Conservation (phyloP, 2,329 filamentous ascomycete genomes). For the Zymoseptoria crescenta region DNA sequence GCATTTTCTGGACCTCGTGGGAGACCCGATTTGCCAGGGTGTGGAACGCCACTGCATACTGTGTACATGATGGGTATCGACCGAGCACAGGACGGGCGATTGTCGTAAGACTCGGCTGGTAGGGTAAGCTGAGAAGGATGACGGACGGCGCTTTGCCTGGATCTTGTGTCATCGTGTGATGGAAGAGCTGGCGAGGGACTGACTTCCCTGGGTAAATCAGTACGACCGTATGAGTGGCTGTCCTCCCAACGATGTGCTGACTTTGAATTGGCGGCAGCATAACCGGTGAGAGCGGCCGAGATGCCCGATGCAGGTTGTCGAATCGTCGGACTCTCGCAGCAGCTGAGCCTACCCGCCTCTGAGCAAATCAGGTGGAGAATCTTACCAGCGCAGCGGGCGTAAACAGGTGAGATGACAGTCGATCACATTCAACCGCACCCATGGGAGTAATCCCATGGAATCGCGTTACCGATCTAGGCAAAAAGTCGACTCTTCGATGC, state of each 20-base stretch:
- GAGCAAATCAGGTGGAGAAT: background rate
- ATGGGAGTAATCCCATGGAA: background rate
- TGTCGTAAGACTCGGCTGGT: background rate
- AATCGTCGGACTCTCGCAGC: background rate
- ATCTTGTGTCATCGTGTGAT: background rate
- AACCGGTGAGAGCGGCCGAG: background rate
- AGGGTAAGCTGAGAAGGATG: background rate
- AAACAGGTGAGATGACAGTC: background rate
- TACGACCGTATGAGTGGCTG: background rate
- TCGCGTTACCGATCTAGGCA: background rate
- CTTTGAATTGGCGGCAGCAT: background rate
- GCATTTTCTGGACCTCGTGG: background rate
- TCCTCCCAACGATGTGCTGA: background rate
- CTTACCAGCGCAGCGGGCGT: background rate
- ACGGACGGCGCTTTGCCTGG: background rate
- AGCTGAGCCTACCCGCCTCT: background rate
- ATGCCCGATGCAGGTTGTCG: background rate
- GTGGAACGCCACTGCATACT: background rate
- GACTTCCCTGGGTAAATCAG: background rate
- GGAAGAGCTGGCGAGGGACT: background rate
- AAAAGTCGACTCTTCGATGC: background rate
- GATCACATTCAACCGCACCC: background rate
- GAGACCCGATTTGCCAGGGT: background rate
- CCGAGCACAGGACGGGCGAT: background rate
- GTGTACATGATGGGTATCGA: background rate